Conservation (phyloP, 352 stramenopile species). For the Phytophthora capsici region DNA sequence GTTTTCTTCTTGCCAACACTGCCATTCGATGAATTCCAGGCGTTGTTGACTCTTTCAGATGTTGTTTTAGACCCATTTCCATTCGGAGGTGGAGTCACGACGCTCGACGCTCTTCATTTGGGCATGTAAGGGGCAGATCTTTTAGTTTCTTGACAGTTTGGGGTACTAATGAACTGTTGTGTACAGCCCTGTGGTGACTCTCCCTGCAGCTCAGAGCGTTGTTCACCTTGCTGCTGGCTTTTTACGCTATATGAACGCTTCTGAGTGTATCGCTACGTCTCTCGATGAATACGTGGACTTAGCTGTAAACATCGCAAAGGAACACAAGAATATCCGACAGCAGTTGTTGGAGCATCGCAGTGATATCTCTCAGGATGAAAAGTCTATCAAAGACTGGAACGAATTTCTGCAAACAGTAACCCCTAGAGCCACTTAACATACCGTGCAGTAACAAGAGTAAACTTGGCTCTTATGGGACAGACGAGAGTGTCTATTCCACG, state of each 20-base stretch:
- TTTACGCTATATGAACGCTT: slow-evolving; percentile 58
- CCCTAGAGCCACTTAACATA: not conserved
- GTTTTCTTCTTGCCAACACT: slow-evolving; percentile 72
- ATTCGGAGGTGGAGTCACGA: slow-evolving; percentile 87
- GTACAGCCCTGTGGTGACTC: slow-evolving; percentile 60
- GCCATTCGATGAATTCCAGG: slow-evolving; percentile 61
- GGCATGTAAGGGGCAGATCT: slow-evolving; percentile 55
- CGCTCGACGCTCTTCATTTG: slow-evolving; percentile 79
- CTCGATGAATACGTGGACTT: slow-evolving; percentile 50
- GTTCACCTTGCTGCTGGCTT: slow-evolving; percentile 68
- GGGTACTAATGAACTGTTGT: not conserved
- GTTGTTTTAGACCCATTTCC: slow-evolving; percentile 86
- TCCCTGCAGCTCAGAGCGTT: slow-evolving; percentile 58
- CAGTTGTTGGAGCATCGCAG: slow-evolving; percentile 27
- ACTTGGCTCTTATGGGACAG: not conserved
- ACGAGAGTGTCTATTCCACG: slow-evolving; percentile 6
- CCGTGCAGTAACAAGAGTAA: not conserved
- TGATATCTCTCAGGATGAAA: slow-evolving; percentile 37
- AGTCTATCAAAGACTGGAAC: slow-evolving; percentile 46
- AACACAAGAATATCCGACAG: slow-evolving; percentile 27
- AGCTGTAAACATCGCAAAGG: slow-evolving; percentile 40
- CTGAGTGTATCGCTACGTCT: slow-evolving; percentile 45
- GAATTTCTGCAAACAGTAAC: slow-evolving; percentile 34
- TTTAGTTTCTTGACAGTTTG: not conserved
- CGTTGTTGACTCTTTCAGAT: slow-evolving; percentile 58